Evolutionary conservation across 192 early-diverging fungal genomes (phyloP).

Genomic region (Chytriomyces confervae): DNA sequence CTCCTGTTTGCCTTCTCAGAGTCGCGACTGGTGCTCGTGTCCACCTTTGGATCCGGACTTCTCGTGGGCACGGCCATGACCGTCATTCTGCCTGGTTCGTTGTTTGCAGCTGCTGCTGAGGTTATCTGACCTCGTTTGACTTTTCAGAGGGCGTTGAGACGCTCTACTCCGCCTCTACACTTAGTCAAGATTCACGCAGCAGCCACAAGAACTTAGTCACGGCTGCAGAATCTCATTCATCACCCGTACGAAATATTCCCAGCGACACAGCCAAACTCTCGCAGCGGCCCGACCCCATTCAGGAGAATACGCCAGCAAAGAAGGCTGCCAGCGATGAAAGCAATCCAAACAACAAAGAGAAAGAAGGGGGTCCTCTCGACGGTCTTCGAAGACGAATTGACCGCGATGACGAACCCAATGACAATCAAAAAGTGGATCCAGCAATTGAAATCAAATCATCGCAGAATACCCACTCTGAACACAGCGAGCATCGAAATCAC

Average conservation of each 20-base stretch:
- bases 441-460: background rate
- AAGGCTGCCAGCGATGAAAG: background rate
- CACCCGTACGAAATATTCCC: background rate
- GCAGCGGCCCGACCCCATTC: background rate
- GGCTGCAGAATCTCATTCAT: background rate
- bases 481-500: slow-evolving; percentile 11
- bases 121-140: background rate
- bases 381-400: background rate
- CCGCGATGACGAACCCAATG: background rate
- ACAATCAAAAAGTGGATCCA: background rate
- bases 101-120: background rate
- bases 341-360: background rate
- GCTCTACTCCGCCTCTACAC: slow-evolving; percentile 55
- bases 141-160: slow-evolving; percentile 84
- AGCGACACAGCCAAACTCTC: background rate
- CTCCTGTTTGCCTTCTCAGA: slow-evolving; percentile 80
- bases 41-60: slow-evolving; percentile 87
- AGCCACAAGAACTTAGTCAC: background rate
- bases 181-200: background rate
- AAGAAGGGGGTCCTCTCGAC: background rate
- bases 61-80: slow-evolving; percentile 89
- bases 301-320: too few relatives aligned
- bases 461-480: background rate
- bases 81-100: slow-evolving; percentile 83
- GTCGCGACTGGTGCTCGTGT: slow-evolving; percentile 71